phyloP scores from a whole-genome alignment of 2,329 filamentous ascomycete species.

The Helminthosporium solani region DNA sequence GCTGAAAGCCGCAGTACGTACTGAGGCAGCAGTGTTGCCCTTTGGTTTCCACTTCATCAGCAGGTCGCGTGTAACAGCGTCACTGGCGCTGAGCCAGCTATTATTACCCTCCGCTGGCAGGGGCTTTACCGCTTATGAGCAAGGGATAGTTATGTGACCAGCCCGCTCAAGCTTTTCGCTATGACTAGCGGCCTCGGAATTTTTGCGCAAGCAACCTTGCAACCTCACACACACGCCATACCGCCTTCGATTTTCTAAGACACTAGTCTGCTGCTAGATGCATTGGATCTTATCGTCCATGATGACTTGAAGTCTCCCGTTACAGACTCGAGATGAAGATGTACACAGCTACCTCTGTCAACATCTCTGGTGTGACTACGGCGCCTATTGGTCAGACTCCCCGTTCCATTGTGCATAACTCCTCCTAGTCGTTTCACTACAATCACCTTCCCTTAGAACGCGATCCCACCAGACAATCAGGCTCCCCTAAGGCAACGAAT shows the following conservation, averaged over 20 bases:
- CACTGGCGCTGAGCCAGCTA: conserved; percentile 17
- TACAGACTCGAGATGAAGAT: conserved; percentile 2
- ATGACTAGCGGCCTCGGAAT: conserved; percentile 14
- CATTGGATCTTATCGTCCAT: neutral
- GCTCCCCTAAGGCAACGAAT: too few relatives aligned
- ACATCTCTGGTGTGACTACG: neutral
- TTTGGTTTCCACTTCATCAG: neutral
- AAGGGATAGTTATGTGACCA: conserved; percentile 14
- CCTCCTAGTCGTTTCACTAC: too few relatives aligned
- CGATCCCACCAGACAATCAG: neutral
- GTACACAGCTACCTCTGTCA: neutral
- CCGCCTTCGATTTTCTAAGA: conserved; percentile 1
- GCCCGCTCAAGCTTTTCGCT: conserved; percentile 16
- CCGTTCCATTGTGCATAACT: neutral
- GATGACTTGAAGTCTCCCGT: neutral
- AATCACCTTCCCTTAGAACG: too few relatives aligned
- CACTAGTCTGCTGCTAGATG: neutral
- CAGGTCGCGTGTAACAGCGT: conserved; percentile 17
- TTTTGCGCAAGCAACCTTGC: conserved; percentile 17
- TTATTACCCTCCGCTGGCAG: conserved; percentile 19
- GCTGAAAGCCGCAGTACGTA: neutral
- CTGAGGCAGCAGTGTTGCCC: neutral
- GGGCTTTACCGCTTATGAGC: conserved; percentile 4
- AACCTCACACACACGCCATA: conserved; percentile 3
- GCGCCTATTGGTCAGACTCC: neutral